These are phyloP conservation scores for Fusarium haematococcum DNA, from an alignment of 2,329 filamentous ascomycete genomes.

Conservation along the genomic window DNA sequence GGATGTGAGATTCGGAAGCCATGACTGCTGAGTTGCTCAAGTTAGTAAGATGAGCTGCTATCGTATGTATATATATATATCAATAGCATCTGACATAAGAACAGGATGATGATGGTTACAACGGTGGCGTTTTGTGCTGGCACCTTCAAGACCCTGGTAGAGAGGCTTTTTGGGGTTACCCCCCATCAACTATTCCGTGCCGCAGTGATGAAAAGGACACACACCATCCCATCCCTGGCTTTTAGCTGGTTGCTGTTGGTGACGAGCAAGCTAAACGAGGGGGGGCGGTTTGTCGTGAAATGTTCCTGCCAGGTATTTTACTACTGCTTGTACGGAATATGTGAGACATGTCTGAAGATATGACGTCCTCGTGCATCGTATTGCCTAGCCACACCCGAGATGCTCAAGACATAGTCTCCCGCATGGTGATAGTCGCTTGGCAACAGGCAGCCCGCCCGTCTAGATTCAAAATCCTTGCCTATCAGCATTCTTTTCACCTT, in stretches of 20 bases:
- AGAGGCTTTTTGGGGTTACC: not conserved
- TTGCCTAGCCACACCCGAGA: not conserved
- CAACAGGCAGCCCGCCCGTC: not conserved
- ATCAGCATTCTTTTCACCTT: not conserved
- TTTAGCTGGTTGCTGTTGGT: not conserved
- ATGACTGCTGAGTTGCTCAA: not conserved
- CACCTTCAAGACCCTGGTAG: not conserved
- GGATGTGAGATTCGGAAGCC: conserved; percentile 24
- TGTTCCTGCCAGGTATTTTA: not conserved
- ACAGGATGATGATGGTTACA: not conserved
- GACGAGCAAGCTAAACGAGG: not conserved
- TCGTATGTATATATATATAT: not conserved
- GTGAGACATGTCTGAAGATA: not conserved
- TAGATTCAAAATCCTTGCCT: not conserved
- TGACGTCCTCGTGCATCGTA: not conserved
- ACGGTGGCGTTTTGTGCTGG: not conserved
- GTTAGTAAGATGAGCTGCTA: not conserved
- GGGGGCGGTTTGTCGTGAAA: not conserved
- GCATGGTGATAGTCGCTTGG: not conserved
- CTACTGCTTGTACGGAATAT: not conserved
- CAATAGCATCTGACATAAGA: not conserved
- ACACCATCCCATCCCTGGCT: not conserved
- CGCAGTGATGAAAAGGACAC: not conserved
- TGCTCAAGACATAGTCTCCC: not conserved
- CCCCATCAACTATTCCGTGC: not conserved